phyloP scores from a whole-genome alignment of 2,329 filamentous ascomycete species.

The Fusarium lyarnte region DNA sequence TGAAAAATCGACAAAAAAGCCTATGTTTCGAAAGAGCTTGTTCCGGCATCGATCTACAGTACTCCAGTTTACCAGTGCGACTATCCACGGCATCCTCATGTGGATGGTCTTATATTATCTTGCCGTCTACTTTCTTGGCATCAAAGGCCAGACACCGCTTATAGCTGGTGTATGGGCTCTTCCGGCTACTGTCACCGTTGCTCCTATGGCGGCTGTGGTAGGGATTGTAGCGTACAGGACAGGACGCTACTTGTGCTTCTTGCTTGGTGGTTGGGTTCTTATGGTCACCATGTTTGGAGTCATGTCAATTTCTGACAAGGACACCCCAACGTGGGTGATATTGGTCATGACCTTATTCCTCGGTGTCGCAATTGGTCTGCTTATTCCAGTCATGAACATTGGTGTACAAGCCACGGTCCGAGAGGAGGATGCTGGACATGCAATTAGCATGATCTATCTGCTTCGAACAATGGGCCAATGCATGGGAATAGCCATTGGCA shows the following conservation, averaged over 20 bases:
- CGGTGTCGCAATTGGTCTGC: conserved; percentile 69
- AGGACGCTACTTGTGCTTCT: conserved; percentile 68
- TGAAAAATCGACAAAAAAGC: conserved; percentile 27
- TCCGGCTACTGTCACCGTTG: conserved; percentile 70
- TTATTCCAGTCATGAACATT: conserved; percentile 72
- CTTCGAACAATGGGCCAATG: conserved; percentile 42
- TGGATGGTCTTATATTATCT: conserved; percentile 45
- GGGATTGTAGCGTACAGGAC: conserved; percentile 64
- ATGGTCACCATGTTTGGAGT: conserved; percentile 67
- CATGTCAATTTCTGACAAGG: conserved; percentile 57
- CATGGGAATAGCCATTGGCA: conserved; percentile 42
- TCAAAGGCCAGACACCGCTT: conserved; percentile 35
- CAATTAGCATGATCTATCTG: conserved; percentile 42
- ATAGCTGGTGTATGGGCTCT: conserved; percentile 59
- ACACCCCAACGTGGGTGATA: conserved; percentile 64
- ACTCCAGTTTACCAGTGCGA: conserved; percentile 33
- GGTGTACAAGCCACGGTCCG: conserved; percentile 65
- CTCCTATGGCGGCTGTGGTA: conserved; percentile 66
- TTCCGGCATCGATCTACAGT: conserved; percentile 35
- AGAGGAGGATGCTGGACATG: conserved; percentile 34
- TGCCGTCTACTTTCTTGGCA: conserved; percentile 40
- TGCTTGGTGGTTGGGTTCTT: conserved; percentile 70
- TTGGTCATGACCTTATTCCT: conserved; percentile 69
- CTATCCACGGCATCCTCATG: conserved; percentile 41
- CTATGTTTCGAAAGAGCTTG: conserved; percentile 39